Percentiles rank a stretch among this genome's conserved stretches.
Evolutionary conservation across 768 basidiomycete species (phyloP).

Genomic region (Pleurotus cornucopiae): DNA sequence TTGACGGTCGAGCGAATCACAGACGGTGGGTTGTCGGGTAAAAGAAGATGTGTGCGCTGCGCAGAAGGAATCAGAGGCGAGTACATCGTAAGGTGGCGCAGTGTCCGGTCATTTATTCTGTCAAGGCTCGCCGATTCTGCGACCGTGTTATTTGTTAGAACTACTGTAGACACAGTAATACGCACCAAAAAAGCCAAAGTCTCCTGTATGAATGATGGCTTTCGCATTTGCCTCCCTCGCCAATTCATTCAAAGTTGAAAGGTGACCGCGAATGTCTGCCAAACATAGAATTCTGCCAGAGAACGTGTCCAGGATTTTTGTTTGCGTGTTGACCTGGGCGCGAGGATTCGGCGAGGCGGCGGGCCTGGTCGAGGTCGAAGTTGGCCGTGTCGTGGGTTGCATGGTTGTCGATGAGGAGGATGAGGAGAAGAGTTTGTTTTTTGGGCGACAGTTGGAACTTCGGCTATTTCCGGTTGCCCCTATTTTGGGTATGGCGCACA

Average conservation of each 20-base stretch:
- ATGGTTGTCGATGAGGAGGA: conserved; percentile 25
- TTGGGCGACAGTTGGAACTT: neutral
- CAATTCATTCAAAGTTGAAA: conserved; percentile 85
- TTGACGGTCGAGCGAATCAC: conserved; percentile 70
- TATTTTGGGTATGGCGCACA: neutral
- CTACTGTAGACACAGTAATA: conserved; percentile 11
- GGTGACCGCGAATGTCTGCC: conserved; percentile 88
- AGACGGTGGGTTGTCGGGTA: conserved; percentile 58
- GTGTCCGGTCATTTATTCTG: conserved; percentile 91
- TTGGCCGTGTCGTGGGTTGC: conserved; percentile 53
- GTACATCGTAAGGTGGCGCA: conserved; percentile 94
- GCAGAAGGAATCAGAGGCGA: conserved; percentile 87
- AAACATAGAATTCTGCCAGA: conserved; percentile 90
- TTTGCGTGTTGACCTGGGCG: conserved; percentile 64
- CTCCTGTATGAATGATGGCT: conserved; percentile 95
- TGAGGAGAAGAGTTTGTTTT: conserved; percentile 17
- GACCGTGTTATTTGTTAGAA: neutral
- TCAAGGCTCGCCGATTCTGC: conserved; percentile 77
- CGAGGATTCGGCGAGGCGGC: conserved; percentile 52
- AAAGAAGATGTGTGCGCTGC: conserved; percentile 75
- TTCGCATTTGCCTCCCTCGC: conserved; percentile 85
- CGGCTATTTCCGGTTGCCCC: conserved; percentile 1
- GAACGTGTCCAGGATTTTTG: conserved; percentile 72
- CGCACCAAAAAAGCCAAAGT: conserved; percentile 97
- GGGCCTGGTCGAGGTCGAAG: conserved; percentile 57